Conservation (phyloP, 805 yeast species). For the Grigorovia humatica region DNA sequence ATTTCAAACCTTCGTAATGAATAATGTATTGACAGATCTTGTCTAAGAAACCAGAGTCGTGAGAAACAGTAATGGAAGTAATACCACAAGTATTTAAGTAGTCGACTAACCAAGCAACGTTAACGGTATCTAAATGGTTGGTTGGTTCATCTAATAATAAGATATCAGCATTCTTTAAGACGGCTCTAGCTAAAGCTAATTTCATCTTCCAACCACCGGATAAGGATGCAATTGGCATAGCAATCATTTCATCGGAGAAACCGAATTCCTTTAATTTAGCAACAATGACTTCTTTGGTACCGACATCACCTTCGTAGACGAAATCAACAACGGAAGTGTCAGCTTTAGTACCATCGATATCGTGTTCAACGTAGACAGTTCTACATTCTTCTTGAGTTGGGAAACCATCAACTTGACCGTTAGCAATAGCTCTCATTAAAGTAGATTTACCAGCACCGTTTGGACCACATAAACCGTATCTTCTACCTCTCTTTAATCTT, state of each 20-base stretch:
- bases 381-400: constrained; percentile 98
- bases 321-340: constrained; percentile 90
- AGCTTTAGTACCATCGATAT: constrained; percentile 96
- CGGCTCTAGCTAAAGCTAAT: constrained; percentile 98
- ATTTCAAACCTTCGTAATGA: constrained; percentile 99
- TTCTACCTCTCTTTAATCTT: constrained; percentile 97
- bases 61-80: constrained; percentile 97
- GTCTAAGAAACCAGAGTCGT: constrained; percentile 99
- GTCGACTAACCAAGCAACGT: constrained; percentile 99
- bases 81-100: constrained; percentile 98
- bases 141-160: constrained; percentile 99
- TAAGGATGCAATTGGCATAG: constrained; percentile 88
- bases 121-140: constrained; percentile 98
- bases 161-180: constrained; percentile 95
- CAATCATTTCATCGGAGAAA: constrained; percentile 88
- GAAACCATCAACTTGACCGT: constrained; percentile 99
- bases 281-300: constrained; percentile 60
- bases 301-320: constrained; percentile 68
- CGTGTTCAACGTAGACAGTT: constrained; percentile 99
- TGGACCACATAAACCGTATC: constrained; percentile 99
- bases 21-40: constrained; percentile 95
- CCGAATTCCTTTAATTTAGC: constrained; percentile 79
- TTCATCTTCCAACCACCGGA: constrained; percentile 99
- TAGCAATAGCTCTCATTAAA: constrained; percentile 93
- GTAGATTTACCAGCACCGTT: constrained; percentile 99